Percentiles rank a stretch among this genome's conserved stretches.
Conservation (phyloP, 1,284 basidiomycete genomes). For the Ustilago nuda region DNA sequence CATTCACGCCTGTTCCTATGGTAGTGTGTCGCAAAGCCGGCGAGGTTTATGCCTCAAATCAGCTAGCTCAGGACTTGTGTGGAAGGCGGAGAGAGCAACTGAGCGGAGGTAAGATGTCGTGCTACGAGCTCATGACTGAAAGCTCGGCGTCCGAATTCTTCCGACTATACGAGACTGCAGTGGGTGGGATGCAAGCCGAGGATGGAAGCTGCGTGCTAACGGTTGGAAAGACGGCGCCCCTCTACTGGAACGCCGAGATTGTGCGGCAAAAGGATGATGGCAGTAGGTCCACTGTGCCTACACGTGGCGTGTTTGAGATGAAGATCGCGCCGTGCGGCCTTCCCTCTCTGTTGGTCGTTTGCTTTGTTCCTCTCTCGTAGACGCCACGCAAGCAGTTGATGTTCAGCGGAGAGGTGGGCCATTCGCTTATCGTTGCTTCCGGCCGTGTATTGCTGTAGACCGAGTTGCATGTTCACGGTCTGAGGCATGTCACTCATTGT, state of each 20-base stretch:
- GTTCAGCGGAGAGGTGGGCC: background rate
- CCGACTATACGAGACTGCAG: constrained; percentile 41
- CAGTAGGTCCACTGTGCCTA: constrained; percentile 14
- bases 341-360: constrained; percentile 46
- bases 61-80: constrained; percentile 40
- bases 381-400: background rate
- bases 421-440: background rate
- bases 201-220: constrained; percentile 29
- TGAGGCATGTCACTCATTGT: background rate
- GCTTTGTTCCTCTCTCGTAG: constrained; percentile 35
- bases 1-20: constrained; percentile 47
- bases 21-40: constrained; percentile 52
- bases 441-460: background rate
- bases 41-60: constrained; percentile 49
- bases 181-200: constrained; percentile 31
- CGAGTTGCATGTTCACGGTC: background rate
- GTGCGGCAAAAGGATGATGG: constrained; percentile 20
- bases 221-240: constrained; percentile 30
- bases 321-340: constrained; percentile 55
- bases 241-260: constrained; percentile 53
- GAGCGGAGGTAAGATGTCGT: constrained; percentile 38
- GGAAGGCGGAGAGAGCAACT: constrained; percentile 32
- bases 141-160: constrained; percentile 48
- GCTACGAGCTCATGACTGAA: constrained; percentile 56
- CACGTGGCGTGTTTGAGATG: constrained; percentile 51